Evolutionary conservation across 148 eudicot species (phyloP), one percentile per base, ranked within the genome.

Genomic region (Rhododendron henanense): DNA sequence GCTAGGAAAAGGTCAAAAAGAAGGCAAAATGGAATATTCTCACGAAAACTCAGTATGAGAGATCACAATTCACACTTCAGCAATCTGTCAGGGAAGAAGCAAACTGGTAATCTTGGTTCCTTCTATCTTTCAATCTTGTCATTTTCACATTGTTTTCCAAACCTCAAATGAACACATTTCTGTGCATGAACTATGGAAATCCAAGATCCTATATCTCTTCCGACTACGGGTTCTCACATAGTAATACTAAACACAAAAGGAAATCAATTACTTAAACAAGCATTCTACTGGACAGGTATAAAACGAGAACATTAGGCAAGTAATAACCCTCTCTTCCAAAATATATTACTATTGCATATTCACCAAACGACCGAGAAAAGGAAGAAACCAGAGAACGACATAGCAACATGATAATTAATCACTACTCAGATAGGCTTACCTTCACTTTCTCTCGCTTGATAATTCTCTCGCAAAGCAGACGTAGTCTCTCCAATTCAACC

Each of bases 401-500:
- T 41, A 25, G 28, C 8, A 45, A 7, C 15, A 59, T 3, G 2
- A 82, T 75, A 10, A 65, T 10, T 4, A 83, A 16, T 44, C 21
- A 82, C 61, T 78, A 39, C 59, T 63, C 50, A 31, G 19, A 71
- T 28, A 33, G 63, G 41, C 85, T 87, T 91, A 95, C 99, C 97
- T 97, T 97, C 84, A 97, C 84, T 85, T 95, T 96, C 90, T 97
- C 99, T 69, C 99, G 92, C 88, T 90, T 94, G 78, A 94, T 89
- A 77, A 97, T 95, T 88, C 99, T 93, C 86, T 97, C 99, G 44
- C 99, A 97, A 57, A 97, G 90, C 85, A 97, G 98, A 18, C 99
- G 96, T 73, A 97, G 87, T 74, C 95, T 93, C 94, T 97, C 99
- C 87, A 97, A 88, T 91, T 97, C 98, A 87, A 97, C 99, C 99